Evolutionary conservation across 163 green algal genomes (phyloP).

Genomic region (Volvox carteri): DNA sequence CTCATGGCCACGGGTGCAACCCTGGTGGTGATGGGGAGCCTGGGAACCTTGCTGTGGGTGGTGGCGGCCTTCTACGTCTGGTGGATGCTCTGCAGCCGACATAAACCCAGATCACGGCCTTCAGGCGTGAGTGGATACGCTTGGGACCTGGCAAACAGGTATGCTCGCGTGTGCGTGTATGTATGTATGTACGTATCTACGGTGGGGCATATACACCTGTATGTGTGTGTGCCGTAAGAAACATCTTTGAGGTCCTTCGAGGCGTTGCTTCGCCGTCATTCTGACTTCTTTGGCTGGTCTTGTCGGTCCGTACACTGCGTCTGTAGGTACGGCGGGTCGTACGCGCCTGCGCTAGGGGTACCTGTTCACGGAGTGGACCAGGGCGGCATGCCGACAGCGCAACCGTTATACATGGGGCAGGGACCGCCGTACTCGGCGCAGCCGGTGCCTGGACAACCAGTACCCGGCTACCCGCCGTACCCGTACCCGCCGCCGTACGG

Average conservation of each 20-base stretch:
- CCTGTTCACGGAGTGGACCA: not conserved
- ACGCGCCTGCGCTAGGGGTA: constrained; percentile 36
- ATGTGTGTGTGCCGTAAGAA: too few relatives aligned
- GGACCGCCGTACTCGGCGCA: too few relatives aligned
- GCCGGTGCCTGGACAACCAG: not conserved
- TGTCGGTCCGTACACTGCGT: too few relatives aligned
- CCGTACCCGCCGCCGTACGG: constrained; percentile 21
- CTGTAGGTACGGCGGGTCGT: constrained; percentile 34
- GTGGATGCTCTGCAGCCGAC: constrained; percentile 38
- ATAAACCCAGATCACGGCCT: not conserved
- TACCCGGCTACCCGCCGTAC: not conserved
- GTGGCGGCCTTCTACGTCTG: constrained; percentile 5
- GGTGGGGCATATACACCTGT: not conserved
- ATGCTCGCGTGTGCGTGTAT: not conserved
- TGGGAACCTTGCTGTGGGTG: constrained; percentile 23
- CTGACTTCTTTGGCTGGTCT: too few relatives aligned
- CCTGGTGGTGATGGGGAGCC: constrained; percentile 27
- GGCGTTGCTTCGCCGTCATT: too few relatives aligned
- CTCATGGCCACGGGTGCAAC: constrained; percentile 30
- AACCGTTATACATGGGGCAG: not conserved
- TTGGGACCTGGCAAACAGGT: constrained; percentile 53
- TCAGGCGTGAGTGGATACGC: constrained; percentile 27
- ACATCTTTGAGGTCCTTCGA: too few relatives aligned
- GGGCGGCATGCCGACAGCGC: constrained; percentile 12
- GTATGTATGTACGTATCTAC: not conserved